Conservation (phyloP, 768 basidiomycete species). For the Amanita pseudoporphyria region DNA sequence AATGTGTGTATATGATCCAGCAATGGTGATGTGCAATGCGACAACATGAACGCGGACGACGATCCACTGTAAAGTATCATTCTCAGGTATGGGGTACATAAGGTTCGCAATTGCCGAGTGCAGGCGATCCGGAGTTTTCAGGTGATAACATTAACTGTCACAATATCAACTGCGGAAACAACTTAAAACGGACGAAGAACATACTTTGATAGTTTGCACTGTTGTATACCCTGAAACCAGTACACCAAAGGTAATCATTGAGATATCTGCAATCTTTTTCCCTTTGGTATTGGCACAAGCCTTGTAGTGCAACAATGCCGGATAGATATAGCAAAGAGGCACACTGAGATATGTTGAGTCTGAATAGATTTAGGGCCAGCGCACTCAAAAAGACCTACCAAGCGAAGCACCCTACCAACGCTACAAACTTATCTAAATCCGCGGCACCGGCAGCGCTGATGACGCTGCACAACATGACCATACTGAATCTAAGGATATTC, state of each 20-base stretch:
- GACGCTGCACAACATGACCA: conserved; percentile 73
- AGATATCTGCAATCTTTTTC: conserved; percentile 60
- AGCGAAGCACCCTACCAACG: conserved; percentile 88
- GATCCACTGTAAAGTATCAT: background rate
- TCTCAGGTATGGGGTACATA: background rate
- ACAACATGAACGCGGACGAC: background rate
- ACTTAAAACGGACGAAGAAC: conserved; percentile 13
- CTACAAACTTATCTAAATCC: conserved; percentile 94
- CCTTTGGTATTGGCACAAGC: conserved; percentile 67
- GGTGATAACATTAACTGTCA: conserved; percentile 55
- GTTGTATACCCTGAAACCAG: conserved; percentile 72
- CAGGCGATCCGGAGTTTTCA: conserved; percentile 26
- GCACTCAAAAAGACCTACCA: conserved; percentile 52
- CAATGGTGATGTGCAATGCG: too few relatives aligned
- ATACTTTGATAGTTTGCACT: conserved; percentile 61
- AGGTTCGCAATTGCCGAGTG: conserved; percentile 22
- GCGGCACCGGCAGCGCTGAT: conserved; percentile 76
- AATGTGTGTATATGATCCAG: too few relatives aligned
- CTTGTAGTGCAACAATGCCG: conserved; percentile 86
- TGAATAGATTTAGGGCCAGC: background rate
- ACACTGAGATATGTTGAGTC: conserved; percentile 40
- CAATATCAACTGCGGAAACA: conserved; percentile 6
- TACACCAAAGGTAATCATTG: conserved; percentile 68
- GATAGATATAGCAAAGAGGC: conserved; percentile 91
- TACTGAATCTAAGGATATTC: conserved; percentile 74